These are phyloP conservation scores for Penstemon newberryi DNA, from an alignment of 257 asterid species.

Conservation along the genomic window DNA sequence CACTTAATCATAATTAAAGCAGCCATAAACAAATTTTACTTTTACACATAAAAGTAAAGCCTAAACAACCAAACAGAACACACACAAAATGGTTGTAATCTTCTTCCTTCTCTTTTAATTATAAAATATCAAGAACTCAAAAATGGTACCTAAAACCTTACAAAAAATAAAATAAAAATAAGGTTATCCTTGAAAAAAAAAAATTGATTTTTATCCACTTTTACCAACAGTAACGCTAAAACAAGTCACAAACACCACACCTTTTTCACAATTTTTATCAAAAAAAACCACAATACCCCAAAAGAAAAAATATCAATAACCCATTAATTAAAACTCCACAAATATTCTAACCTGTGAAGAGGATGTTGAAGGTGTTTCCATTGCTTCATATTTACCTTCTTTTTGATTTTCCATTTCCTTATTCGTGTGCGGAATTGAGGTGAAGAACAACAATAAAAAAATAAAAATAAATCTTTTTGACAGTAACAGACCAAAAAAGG, in stretches of 20 bases:
- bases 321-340: conserved; percentile 7
- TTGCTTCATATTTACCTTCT: conserved; percentile 21
- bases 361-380: conserved; percentile 25
- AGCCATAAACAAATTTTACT: conserved; percentile 2
- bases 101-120: no score
- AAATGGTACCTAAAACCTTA: neutral
- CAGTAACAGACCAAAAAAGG: neutral
- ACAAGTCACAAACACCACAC: conserved; percentile 9
- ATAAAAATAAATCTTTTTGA: no score
- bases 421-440: conserved; percentile 10
- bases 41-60: neutral
- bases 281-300: neutral
- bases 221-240: neutral
- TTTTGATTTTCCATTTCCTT: conserved; percentile 24
- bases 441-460: neutral
- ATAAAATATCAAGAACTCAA: no score
- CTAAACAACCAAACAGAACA: neutral
- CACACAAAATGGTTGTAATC: no score
- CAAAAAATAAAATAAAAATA: neutral
- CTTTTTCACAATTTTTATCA: conserved; percentile 13
- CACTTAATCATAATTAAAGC: neutral
- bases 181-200: neutral
- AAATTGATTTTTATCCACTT: neutral
- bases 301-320: conserved; percentile 9
- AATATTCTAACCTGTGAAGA: conserved; percentile 33